Evolutionary conservation across 768 basidiomycete genomes (phyloP).

Genomic region (Kwoniella botswanensis): DNA sequence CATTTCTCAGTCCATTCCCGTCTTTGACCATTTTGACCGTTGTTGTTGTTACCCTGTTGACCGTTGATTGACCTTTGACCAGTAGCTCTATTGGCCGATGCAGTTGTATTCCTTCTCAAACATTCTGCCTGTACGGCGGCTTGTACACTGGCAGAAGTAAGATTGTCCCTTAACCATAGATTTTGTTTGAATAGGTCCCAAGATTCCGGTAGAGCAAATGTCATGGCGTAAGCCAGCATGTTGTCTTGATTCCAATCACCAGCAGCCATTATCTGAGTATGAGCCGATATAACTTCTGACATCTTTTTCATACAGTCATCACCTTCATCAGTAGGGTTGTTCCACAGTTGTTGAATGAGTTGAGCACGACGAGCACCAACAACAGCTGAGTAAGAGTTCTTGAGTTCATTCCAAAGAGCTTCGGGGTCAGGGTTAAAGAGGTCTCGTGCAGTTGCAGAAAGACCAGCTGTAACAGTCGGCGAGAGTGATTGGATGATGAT

Average conservation of each 20-base stretch:
- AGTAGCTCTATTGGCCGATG: slow-evolving; percentile 1
- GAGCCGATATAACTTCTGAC: slow-evolving; percentile 21
- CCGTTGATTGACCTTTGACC: background rate
- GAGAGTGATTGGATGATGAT: too few species aligned
- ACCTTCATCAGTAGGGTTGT: slow-evolving; percentile 14
- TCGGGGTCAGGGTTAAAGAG: background rate
- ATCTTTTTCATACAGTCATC: slow-evolving; percentile 21
- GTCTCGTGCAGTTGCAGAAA: too few species aligned
- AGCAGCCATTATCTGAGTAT: slow-evolving; percentile 27
- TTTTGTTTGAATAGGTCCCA: slow-evolving; percentile 23
- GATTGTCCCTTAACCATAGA: slow-evolving; percentile 19
- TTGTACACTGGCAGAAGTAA: slow-evolving; percentile 12
- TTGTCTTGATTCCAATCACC: slow-evolving; percentile 14
- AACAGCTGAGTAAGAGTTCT: slow-evolving; percentile 13
- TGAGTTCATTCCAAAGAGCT: slow-evolving; percentile 7
- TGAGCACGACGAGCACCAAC: slow-evolving; percentile 24
- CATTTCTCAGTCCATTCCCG: slow-evolving; percentile 6
- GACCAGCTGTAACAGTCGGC: too few species aligned
- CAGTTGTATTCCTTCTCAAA: background rate
- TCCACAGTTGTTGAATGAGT: slow-evolving; percentile 27
- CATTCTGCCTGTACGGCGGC: slow-evolving; percentile 13
- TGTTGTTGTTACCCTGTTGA: background rate
- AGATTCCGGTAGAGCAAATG: slow-evolving; percentile 26
- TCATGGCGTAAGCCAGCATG: slow-evolving; percentile 35
- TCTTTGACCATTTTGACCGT: too few species aligned